Evolutionary conservation across 2,329 filamentous ascomycete genomes (phyloP).

Genomic region (Phaeoacremonium minimum): DNA sequence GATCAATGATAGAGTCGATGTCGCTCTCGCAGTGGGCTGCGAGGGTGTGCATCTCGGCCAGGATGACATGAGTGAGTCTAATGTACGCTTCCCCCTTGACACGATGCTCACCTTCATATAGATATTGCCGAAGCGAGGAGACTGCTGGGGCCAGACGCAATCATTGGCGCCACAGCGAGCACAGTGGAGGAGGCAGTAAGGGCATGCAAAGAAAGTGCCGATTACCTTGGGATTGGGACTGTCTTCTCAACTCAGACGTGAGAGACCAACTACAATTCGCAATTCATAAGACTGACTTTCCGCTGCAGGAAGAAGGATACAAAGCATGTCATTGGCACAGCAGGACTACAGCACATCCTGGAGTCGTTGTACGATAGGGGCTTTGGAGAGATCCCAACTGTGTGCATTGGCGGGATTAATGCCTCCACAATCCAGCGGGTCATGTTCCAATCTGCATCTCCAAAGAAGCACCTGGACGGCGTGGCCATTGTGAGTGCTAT

Average conservation of each 20-base stretch:
- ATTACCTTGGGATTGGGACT: constrained; percentile 89
- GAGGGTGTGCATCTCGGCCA: constrained; percentile 95
- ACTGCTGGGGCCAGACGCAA: constrained; percentile 70
- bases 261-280: no score
- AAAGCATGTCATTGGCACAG: constrained; percentile 73
- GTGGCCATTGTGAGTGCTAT: constrained; percentile 89
- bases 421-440: constrained; percentile 69
- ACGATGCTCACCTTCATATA: constrained; percentile 17
- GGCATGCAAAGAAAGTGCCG: constrained; percentile 72
- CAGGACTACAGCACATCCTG: constrained; percentile 66
- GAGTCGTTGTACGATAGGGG: constrained; percentile 48
- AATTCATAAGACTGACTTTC: neutral
- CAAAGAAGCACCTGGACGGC: constrained; percentile 64
- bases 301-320: constrained; percentile 72
- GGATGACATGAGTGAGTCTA: constrained; percentile 71
- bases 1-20: constrained; percentile 90
- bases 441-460: constrained; percentile 59
- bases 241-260: constrained; percentile 82
- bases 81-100: constrained; percentile 1
- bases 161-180: constrained; percentile 86
- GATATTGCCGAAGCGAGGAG: constrained; percentile 62
- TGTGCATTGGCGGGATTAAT: constrained; percentile 89
- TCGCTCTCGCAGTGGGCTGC: constrained; percentile 77
- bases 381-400: constrained; percentile 50
- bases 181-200: constrained; percentile 66